Evolutionary conservation across 352 stramenopile species (phyloP).

Genomic region (Phytophthora syringae): DNA sequence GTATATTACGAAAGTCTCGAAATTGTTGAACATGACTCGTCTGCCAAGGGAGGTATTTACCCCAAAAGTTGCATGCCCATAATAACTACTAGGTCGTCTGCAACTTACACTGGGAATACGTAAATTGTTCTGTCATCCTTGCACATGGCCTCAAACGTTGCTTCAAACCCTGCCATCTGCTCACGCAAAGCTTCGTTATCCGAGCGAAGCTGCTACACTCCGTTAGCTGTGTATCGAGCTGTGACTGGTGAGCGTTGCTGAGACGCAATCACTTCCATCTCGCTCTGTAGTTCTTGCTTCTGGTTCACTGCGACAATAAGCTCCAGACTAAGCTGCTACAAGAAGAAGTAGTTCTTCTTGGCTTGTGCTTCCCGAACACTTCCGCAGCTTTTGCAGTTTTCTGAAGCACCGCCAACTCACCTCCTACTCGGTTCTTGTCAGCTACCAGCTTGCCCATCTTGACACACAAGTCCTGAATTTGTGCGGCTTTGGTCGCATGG

Average conservation of each 20-base stretch:
- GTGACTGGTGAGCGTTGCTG: constrained; percentile 22
- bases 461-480: constrained; percentile 61
- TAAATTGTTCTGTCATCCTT: too few relatives aligned
- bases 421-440: constrained; percentile 44
- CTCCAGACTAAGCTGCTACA: constrained; percentile 72
- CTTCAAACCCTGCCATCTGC: constrained; percentile 17
- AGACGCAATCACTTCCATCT: constrained; percentile 38
- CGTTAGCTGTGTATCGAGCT: constrained; percentile 17
- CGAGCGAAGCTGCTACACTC: constrained; percentile 13
- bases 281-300: constrained; percentile 49
- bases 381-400: constrained; percentile 39
- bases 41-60: too few relatives aligned
- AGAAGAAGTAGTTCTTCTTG: constrained; percentile 77
- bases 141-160: constrained; percentile 40
- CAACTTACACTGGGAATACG: too few relatives aligned
- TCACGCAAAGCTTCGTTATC: constrained; percentile 35
- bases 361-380: constrained; percentile 35
- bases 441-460: constrained; percentile 63
- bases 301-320: constrained; percentile 75
- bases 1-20: too few relatives aligned
- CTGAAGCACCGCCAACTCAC: too few relatives aligned
- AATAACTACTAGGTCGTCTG: too few relatives aligned
- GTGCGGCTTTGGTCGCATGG: too few relatives aligned
- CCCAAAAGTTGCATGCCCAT: too few relatives aligned
- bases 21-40: too few relatives aligned